Base-by-base conservation (phyloP, 495 filamentous ascomycete genomes). In the Parathielavia appendiculata region DNA sequence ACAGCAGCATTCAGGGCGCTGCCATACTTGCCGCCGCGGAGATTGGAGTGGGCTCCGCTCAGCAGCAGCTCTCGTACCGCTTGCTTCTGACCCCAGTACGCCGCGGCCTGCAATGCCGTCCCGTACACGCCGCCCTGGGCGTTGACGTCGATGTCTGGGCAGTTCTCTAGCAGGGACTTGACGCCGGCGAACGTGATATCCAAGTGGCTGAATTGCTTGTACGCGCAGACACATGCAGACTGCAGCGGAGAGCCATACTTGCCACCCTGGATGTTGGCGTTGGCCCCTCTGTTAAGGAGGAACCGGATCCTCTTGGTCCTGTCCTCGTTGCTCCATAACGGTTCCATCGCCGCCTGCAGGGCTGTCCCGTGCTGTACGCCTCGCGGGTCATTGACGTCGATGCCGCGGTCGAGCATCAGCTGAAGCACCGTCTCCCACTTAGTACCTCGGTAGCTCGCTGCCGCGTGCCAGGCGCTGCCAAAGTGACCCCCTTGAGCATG, bases 401-500 rank as follows among this genome's bases (percentile, higher is more conserved):
- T n/a, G 16, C 47, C 47, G 1, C n/a, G 30, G n/a, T 36, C 30
- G 16, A 50, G 47, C 2, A 47, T 26, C 22, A 19, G 14, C 47
- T 34, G 30, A 30, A 35, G 11, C 30, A 50, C 16, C 4, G 4
- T 14, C 13, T 50, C 30, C 20, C 47, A 41, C 6, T n/a, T 1
- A 4, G 1, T 5, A 19, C 5, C 6, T 35, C n/a, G 6, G 2
- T 26, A 4, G 12, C 13, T n/a, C 47, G n/a, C 32, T 1, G 47
- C 47, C 1, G 47, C 47, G 47, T 50, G 47, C 47, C 47, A 50
- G 8, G 47, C 47, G 12, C 47, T 50, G 1, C 47, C 47, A 17
- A 10, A 35, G 4, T 19, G 4, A 2, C 47, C 47, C 2, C 47
- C 47, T 19, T 20, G 47, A 1, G 11, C 9, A 10, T 50, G 47